These are phyloP conservation scores for Hansenula sp. DNA, from an alignment of 1,139 yeast species.

Conservation along the genomic window DNA sequence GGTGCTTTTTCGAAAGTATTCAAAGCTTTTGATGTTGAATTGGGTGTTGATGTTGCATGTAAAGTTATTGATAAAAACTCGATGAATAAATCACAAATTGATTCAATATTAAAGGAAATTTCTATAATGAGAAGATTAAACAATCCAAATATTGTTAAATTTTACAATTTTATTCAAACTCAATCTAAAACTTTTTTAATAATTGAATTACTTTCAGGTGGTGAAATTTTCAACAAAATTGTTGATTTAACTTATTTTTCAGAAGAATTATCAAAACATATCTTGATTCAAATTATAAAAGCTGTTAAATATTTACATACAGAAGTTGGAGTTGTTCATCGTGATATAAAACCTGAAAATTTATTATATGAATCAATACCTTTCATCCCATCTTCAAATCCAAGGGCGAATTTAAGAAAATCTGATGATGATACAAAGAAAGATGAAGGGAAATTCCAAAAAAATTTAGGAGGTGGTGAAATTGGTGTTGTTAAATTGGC, in stretches of 20 bases:
- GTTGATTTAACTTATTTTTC: constrained; percentile 88
- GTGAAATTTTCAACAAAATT: constrained; percentile 91
- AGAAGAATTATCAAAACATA: constrained; percentile 81
- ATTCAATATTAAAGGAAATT: constrained; percentile 71
- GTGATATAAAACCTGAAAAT: constrained; percentile 95
- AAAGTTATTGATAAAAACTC: constrained; percentile 76
- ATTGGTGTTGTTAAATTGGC: constrained; percentile 84
- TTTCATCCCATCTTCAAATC: constrained; percentile 48
- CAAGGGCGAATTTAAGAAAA: constrained; percentile 41
- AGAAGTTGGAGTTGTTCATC: constrained; percentile 76
- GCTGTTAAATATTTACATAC: constrained; percentile 82
- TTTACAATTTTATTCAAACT: constrained; percentile 65
- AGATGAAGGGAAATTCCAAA: constrained; percentile 82
- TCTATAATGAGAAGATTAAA: constrained; percentile 44
- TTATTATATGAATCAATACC: constrained; percentile 75
- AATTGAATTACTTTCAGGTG: constrained; percentile 85
- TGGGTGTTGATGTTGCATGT: constrained; percentile 52
- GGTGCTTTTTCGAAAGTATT: constrained; percentile 92
- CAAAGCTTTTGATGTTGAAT: constrained; percentile 42
- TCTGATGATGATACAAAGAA: constrained; percentile 75
- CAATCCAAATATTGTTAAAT: constrained; percentile 69
- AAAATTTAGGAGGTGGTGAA: constrained; percentile 84
- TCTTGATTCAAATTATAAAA: constrained; percentile 76
- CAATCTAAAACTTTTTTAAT: constrained; percentile 68
- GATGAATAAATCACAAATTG: constrained; percentile 29